phyloP scores from a whole-genome alignment of 2,329 filamentous ascomycete genomes.

The Uncinocarpus reesii region DNA sequence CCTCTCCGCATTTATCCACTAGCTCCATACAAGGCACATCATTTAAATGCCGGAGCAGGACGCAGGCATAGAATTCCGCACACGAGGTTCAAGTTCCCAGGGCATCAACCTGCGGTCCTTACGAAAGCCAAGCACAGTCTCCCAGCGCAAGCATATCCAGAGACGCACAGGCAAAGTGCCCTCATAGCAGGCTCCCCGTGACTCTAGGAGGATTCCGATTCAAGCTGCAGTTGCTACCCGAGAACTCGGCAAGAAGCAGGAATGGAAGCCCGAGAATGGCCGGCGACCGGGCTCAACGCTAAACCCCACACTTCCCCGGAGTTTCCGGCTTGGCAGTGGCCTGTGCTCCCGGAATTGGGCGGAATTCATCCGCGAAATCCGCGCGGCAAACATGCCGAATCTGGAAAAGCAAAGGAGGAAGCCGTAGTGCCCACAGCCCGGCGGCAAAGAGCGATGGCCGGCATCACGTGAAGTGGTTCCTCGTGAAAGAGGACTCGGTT shows the following conservation, averaged over 20 bases:
- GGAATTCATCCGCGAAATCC: slow-evolving; percentile 4
- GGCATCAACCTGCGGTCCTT: background rate
- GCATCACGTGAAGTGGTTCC: too few relatives aligned
- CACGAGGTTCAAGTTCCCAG: background rate
- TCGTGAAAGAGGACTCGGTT: too few relatives aligned
- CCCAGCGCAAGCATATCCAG: too few relatives aligned
- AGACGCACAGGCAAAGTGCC: background rate
- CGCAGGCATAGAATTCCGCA: background rate
- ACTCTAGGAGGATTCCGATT: background rate
- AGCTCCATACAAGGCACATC: background rate
- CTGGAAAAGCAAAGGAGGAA: too few relatives aligned
- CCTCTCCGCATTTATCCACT: slow-evolving; percentile 5
- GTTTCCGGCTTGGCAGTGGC: slow-evolving; percentile 4
- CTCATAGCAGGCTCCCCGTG: background rate
- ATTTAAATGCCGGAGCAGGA: background rate
- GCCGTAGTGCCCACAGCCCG: too few relatives aligned
- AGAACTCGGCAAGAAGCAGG: too few relatives aligned
- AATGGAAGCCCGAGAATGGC: background rate
- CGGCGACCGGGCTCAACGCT: background rate
- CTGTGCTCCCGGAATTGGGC: background rate
- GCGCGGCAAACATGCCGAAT: too few relatives aligned
- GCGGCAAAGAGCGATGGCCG: too few relatives aligned
- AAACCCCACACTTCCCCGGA: slow-evolving; percentile 2
- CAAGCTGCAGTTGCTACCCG: too few relatives aligned
- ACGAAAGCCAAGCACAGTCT: background rate